phyloP scores from a whole-genome alignment of 176 grass and related monocot genomes.

The Puccinellia tenuiflora region DNA sequence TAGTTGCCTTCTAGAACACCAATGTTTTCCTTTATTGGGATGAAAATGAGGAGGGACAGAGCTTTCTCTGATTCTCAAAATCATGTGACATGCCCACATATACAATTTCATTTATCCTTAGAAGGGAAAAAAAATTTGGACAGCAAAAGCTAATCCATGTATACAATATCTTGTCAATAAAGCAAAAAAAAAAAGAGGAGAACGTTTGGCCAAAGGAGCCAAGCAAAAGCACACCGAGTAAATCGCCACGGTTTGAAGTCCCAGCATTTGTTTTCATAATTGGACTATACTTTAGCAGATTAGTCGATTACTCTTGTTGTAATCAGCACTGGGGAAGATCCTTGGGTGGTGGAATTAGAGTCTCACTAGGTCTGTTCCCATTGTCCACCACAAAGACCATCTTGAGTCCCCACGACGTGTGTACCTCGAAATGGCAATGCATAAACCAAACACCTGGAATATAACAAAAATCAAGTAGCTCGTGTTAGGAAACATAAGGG shows the following conservation, averaged over 20 bases:
- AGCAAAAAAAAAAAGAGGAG: constrained; percentile 15
- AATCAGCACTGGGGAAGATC: constrained; percentile 67
- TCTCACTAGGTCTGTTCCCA: constrained; percentile 51
- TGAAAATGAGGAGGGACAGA: neutral
- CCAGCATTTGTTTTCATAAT: neutral
- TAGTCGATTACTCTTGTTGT: constrained; percentile 6
- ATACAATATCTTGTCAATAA: constrained; percentile 26
- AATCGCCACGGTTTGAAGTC: neutral
- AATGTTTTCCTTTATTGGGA: neutral
- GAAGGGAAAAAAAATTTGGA: neutral
- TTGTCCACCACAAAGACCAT: constrained; percentile 78
- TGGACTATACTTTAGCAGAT: constrained; percentile 1
- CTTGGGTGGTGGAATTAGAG: constrained; percentile 50
- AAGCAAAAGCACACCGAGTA: constrained; percentile 35
- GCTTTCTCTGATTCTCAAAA: neutral
- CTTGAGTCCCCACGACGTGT: constrained; percentile 76
- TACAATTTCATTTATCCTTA: constrained; percentile 29
- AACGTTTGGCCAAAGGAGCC: constrained; percentile 7
- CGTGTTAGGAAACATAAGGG: neutral
- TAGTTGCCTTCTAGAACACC: neutral
- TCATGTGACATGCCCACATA: constrained; percentile 14
- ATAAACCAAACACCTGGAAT: constrained; percentile 73
- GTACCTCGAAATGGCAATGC: constrained; percentile 82
- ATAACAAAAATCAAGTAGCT: constrained; percentile 21
- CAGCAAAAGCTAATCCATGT: constrained; percentile 26